Percentiles rank a stretch among this genome's conserved stretches.
phyloP scores from a whole-genome alignment of 225 moss, liverwort and hornwort genomes.

The Sphagnum contortum region DNA sequence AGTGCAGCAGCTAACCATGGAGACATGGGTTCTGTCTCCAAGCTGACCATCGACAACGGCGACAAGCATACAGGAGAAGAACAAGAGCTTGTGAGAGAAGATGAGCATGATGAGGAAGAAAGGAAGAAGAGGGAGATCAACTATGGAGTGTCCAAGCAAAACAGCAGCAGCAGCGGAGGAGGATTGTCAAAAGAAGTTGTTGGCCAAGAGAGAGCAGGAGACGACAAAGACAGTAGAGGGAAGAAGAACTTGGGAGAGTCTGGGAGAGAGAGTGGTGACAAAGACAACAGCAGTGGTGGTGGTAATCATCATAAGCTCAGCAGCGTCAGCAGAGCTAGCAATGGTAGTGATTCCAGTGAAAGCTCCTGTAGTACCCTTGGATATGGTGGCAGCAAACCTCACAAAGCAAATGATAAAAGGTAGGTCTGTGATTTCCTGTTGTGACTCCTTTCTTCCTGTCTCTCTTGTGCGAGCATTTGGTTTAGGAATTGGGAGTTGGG shows the following conservation, averaged over 20 bases:
- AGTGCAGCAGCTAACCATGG: too few species aligned
- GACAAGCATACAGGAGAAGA: not conserved
- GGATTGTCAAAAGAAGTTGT: too few species aligned
- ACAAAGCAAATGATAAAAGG: too few species aligned
- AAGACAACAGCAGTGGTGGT: slow-evolving; percentile 4
- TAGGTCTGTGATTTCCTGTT: too few species aligned
- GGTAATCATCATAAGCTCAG: slow-evolving; percentile 28
- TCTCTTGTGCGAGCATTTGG: too few species aligned
- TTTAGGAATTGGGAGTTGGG: too few species aligned
- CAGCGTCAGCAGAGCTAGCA: slow-evolving; percentile 40
- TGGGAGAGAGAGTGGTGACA: slow-evolving; percentile 13
- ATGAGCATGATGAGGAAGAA: slow-evolving; percentile 7
- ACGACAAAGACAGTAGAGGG: slow-evolving; percentile 14
- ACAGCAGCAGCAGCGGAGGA: too few species aligned
- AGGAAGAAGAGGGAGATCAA: not conserved
- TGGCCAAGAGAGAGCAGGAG: not conserved
- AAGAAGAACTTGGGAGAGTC: slow-evolving; percentile 7
- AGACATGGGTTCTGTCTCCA: too few species aligned
- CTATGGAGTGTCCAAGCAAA: slow-evolving; percentile 14
- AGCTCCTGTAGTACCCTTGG: too few species aligned
- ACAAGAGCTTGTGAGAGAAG: slow-evolving; percentile 9
- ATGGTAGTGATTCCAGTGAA: not conserved
- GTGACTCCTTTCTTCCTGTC: too few species aligned
- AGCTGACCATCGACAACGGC: too few species aligned
- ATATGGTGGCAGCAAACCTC: too few species aligned